Percentiles rank a stretch among this genome's conserved stretches.
These are phyloP conservation scores for Phytophthora tubulina DNA, from an alignment of 352 stramenopile species.

Conservation along the genomic window DNA sequence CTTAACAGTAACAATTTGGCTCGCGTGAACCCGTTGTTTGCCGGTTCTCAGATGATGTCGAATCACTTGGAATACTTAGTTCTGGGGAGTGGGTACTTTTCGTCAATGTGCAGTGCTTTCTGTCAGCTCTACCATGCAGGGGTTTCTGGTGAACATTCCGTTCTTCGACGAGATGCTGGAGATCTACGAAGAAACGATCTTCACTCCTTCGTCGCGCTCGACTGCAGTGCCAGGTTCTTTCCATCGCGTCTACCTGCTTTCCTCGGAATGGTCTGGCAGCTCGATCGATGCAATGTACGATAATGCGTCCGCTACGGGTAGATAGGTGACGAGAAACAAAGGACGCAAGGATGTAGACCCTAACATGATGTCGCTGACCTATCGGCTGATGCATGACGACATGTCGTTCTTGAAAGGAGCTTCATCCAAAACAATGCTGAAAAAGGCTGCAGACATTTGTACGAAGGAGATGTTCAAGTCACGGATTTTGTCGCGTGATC, in stretches of 20 bases:
- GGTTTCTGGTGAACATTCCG: conserved; percentile 30
- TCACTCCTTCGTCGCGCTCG: conserved; percentile 30
- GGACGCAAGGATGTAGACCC: no score
- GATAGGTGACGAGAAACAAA: no score
- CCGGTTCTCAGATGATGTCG: conserved; percentile 36
- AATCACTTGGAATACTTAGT: conserved; percentile 32
- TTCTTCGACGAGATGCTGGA: conserved; percentile 43
- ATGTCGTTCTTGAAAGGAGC: conserved; percentile 28
- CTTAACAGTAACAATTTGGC: conserved; percentile 22
- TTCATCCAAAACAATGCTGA: conserved; percentile 22
- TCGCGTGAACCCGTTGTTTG: conserved; percentile 41
- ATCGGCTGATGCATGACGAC: conserved; percentile 42
- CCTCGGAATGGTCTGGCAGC: no score
- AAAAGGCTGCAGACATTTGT: conserved; percentile 20
- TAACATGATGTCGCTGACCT: not conserved
- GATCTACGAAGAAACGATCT: conserved; percentile 35
- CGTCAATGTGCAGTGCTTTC: conserved; percentile 38
- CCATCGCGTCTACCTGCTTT: no score
- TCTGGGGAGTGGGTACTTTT: conserved; percentile 12
- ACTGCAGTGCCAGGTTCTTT: no score
- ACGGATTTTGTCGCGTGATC: conserved; percentile 42
- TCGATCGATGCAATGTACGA: conserved; percentile 37
- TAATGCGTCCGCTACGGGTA: not conserved
- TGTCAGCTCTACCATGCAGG: conserved; percentile 46
- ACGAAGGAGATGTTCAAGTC: conserved; percentile 31